Percentiles rank a stretch among this genome's conserved stretches.
These are phyloP conservation scores for Fusarium equiseti DNA, from an alignment of 2,329 filamentous ascomycete genomes.

Conservation along the genomic window DNA sequence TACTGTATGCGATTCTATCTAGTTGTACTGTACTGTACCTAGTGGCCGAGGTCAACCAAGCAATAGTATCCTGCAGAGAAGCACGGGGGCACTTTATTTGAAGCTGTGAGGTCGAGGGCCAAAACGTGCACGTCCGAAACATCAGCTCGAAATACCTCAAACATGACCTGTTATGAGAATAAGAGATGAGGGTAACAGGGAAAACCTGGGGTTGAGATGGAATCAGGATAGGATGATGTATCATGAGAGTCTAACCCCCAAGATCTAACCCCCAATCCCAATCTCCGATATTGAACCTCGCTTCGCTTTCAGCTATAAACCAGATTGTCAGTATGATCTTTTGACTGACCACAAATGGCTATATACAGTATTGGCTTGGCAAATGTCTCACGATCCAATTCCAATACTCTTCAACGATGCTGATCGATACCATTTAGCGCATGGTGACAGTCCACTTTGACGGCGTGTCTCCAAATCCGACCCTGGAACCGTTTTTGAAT, in stretches of 20 bases:
- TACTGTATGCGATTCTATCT: constrained; percentile 21
- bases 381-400: constrained; percentile 9
- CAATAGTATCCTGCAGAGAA: constrained; percentile 36
- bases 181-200: background rate
- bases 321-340: background rate
- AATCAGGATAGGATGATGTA: constrained; percentile 31
- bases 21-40: background rate
- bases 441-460: constrained; percentile 19
- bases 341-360: background rate
- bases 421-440: constrained; percentile 31
- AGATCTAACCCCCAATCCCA: constrained; percentile 11
- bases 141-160: constrained; percentile 19
- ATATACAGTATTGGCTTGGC: background rate
- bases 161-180: constrained; percentile 15
- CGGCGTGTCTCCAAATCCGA: constrained; percentile 16
- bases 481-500: constrained; percentile 17
- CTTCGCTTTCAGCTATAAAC: background rate
- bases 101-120: constrained; percentile 23
- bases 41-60: constrained; percentile 27
- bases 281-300: background rate
- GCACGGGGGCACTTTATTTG: constrained; percentile 30
- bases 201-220: constrained; percentile 28
- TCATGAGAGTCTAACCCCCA: constrained; percentile 18
- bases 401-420: constrained; percentile 8
- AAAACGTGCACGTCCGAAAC: constrained; percentile 19